Conservation (phyloP, 225 moss, liverwort and hornwort genomes). For the Physcomitrium patens region DNA sequence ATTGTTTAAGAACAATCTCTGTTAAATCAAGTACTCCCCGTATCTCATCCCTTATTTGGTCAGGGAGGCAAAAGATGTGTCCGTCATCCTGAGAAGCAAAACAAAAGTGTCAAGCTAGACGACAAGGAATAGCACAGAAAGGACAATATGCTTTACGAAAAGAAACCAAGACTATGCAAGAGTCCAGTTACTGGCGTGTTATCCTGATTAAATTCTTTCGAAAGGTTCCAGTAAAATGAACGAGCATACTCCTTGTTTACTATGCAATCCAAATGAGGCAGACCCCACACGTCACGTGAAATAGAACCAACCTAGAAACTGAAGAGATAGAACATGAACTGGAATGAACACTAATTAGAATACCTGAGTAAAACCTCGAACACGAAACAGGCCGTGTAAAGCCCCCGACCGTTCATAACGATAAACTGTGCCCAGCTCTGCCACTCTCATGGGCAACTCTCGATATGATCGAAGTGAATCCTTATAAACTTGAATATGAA, state of each 20-base stretch:
- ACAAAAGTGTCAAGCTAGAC: slow-evolving; percentile 26
- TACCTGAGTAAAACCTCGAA: slow-evolving; percentile 97
- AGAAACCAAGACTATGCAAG: too few species aligned
- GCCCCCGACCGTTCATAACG: slow-evolving; percentile 96
- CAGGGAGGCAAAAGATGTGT: slow-evolving; percentile 94
- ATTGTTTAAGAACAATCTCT: slow-evolving; percentile 83
- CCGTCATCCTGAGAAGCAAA: slow-evolving; percentile 73
- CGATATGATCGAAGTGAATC: slow-evolving; percentile 89
- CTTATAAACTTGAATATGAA: slow-evolving; percentile 95
- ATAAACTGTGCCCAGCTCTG: slow-evolving; percentile 95
- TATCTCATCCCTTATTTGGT: slow-evolving; percentile 90
- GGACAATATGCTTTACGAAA: too few species aligned
- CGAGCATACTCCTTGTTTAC: neutral
- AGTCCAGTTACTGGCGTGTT: too few species aligned
- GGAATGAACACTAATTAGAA: neutral
- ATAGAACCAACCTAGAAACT: neutral
- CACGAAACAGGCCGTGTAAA: slow-evolving; percentile 95
- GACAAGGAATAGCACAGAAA: neutral
- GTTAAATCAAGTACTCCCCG: slow-evolving; percentile 90
- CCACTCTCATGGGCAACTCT: slow-evolving; percentile 88
- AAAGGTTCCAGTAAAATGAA: too few species aligned
- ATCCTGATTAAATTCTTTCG: too few species aligned
- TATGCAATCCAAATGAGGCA: neutral
- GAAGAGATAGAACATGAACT: neutral
- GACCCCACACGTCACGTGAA: neutral